These are phyloP conservation scores for Naematelia encephala DNA, from an alignment of 768 basidiomycete genomes.

Conservation along the genomic window DNA sequence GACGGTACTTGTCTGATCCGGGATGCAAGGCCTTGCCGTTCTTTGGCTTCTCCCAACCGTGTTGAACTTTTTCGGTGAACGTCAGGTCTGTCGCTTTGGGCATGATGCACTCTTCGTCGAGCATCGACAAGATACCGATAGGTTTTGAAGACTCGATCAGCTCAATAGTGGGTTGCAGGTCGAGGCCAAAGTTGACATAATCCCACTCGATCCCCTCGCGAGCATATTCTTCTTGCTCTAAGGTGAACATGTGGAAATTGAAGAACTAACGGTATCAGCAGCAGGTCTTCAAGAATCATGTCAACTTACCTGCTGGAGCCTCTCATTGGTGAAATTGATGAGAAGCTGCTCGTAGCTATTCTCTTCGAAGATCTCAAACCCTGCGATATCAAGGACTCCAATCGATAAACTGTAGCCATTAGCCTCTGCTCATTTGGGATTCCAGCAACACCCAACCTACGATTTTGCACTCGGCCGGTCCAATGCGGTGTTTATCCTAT, in stretches of 20 bases:
- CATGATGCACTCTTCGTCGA: constrained; percentile 99
- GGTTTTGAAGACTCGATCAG: constrained; percentile 79
- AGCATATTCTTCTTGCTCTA: constrained; percentile 97
- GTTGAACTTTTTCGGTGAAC: constrained; percentile 86
- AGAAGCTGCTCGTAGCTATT: constrained; percentile 96
- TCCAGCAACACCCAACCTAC: constrained; percentile 20
- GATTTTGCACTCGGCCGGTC: constrained; percentile 82
- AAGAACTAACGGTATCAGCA: constrained; percentile 43
- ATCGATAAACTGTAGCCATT: constrained; percentile 61
- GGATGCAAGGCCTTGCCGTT: constrained; percentile 60
- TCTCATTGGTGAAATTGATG: constrained; percentile 99
- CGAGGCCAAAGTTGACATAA: constrained; percentile 95
- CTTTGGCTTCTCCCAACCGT: constrained; percentile 61
- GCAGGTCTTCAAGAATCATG: background rate
- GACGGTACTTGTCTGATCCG: constrained; percentile 77
- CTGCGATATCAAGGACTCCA: constrained; percentile 97
- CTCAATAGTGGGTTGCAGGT: constrained; percentile 96
- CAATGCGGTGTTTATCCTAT: constrained; percentile 88
- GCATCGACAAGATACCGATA: constrained; percentile 85
- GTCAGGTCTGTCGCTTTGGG: constrained; percentile 94
- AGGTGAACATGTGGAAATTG: constrained; percentile 99
- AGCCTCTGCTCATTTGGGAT: background rate
- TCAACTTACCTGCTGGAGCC: constrained; percentile 71
- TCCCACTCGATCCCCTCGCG: constrained; percentile 97
- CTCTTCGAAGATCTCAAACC: constrained; percentile 82